Percentiles rank a stretch among this genome's conserved stretches.
These are phyloP conservation scores for Piromyces sp. DNA, from an alignment of 192 early-diverging fungal genomes.

Conservation along the genomic window DNA sequence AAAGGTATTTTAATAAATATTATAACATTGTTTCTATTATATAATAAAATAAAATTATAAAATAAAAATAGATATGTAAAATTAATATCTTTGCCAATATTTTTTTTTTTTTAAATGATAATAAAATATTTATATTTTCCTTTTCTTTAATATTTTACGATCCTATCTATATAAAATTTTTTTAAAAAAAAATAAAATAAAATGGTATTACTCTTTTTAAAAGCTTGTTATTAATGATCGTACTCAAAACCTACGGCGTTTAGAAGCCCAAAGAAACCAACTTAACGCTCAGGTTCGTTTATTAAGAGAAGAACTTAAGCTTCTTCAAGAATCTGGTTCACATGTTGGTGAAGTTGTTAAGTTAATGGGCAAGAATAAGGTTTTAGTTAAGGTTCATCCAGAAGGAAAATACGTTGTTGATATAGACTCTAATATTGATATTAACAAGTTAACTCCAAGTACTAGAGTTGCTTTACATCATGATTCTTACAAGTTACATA, in stretches of 20 bases:
- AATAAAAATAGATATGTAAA: too few species aligned
- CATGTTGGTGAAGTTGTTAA: slow-evolving; percentile 97
- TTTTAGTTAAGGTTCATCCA: slow-evolving; percentile 75
- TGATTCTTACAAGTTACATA: slow-evolving; percentile 85
- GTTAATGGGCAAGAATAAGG: slow-evolving; percentile 95
- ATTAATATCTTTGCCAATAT: too few species aligned
- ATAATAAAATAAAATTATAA: too few species aligned
- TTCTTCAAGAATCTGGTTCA: slow-evolving; percentile 89
- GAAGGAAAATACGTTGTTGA: slow-evolving; percentile 98
- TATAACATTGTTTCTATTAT: too few species aligned
- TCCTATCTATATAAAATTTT: too few species aligned
- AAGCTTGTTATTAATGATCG: neutral
- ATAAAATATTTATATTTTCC: too few species aligned
- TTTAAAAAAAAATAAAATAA: too few species aligned
- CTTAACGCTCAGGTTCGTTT: slow-evolving; percentile 93
- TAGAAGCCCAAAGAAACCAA: slow-evolving; percentile 95
- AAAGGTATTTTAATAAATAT: neutral
- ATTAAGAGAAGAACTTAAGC: slow-evolving; percentile 84
- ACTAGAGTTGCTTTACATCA: slow-evolving; percentile 75
- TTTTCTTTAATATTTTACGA: too few species aligned
- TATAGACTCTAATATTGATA: slow-evolving; percentile 79
- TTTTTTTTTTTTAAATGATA: too few species aligned
- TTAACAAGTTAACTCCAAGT: slow-evolving; percentile 75
- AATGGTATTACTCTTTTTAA: too few species aligned
- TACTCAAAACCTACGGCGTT: slow-evolving; percentile 77